Conservation (phyloP, 306 rosid species). For the Fragaria iinumae region DNA sequence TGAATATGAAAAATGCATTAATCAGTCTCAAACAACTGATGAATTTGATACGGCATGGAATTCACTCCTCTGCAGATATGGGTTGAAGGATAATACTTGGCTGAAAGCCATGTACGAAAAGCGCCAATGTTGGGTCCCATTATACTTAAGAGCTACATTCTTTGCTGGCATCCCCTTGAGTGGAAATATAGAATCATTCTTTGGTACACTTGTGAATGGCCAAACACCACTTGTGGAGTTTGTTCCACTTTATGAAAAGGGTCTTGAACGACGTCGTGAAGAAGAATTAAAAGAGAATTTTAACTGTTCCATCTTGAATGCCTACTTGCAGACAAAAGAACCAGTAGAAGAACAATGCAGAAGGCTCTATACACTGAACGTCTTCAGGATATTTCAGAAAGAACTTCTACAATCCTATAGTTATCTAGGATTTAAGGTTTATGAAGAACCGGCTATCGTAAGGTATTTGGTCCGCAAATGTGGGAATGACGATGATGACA, state of each 20-base stretch:
- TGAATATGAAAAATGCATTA: conserved; percentile 75
- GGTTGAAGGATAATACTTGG: conserved; percentile 72
- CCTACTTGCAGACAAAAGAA: conserved; percentile 90
- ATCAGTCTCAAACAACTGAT: conserved; percentile 67
- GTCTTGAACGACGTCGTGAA: conserved; percentile 78
- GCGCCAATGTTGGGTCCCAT: conserved; percentile 84
- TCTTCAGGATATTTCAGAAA: conserved; percentile 84
- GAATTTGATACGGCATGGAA: conserved; percentile 83
- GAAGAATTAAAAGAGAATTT: conserved; percentile 87
- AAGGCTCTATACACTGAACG: conserved; percentile 71
- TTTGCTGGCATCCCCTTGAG: conserved; percentile 82
- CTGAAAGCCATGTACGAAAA: conserved; percentile 79
- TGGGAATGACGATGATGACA: conserved; percentile 66
- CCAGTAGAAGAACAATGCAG: conserved; percentile 85
- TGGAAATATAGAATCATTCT: conserved; percentile 68
- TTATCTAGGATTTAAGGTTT: conserved; percentile 83
- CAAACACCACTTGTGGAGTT: conserved; percentile 75
- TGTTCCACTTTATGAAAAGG: conserved; percentile 75
- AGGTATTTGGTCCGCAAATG: conserved; percentile 79
- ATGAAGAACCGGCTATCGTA: conserved; percentile 59
- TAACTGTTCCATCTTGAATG: conserved; percentile 67
- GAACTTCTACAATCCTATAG: conserved; percentile 86
- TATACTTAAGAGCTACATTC: conserved; percentile 65
- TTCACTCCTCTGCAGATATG: conserved; percentile 63
- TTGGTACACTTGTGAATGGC: conserved; percentile 68